phyloP scores from a whole-genome alignment of 345 rosid species.

The Pseudoturritis turrita region DNA sequence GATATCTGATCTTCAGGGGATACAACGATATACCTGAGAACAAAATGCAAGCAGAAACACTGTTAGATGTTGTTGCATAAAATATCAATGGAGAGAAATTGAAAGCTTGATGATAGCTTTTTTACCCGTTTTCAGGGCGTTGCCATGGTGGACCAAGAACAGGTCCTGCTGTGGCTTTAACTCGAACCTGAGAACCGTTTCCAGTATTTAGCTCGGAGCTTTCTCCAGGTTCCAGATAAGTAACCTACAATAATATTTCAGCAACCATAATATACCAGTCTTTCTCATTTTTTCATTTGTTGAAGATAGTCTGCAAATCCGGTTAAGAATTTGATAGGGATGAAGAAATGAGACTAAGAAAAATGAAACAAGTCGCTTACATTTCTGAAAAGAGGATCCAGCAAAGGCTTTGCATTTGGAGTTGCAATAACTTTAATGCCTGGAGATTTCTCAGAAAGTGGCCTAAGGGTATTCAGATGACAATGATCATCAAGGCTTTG shows the following conservation, averaged over 20 bases:
- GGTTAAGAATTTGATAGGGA: neutral
- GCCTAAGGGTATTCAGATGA: slow-evolving; percentile 75
- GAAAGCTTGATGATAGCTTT: neutral
- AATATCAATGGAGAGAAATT: neutral
- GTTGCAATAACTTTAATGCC: slow-evolving; percentile 70
- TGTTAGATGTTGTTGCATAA: neutral
- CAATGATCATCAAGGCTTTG: slow-evolving; percentile 98
- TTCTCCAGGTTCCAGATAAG: slow-evolving; percentile 75
- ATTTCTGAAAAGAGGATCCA: slow-evolving; percentile 69
- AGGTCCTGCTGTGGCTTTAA: slow-evolving; percentile 85
- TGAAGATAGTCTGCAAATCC: neutral
- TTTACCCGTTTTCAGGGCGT: slow-evolving; percentile 90
- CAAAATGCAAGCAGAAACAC: neutral
- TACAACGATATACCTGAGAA: slow-evolving; percentile 50
- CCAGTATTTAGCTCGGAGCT: slow-evolving; percentile 45
- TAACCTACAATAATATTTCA: slow-evolving; percentile 45
- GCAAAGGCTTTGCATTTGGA: slow-evolving; percentile 85
- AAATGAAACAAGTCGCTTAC: slow-evolving; percentile 37
- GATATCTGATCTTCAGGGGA: slow-evolving; percentile 56
- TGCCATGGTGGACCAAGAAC: slow-evolving; percentile 98
- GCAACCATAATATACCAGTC: neutral
- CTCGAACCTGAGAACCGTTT: slow-evolving; percentile 49
- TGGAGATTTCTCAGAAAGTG: slow-evolving; percentile 57
- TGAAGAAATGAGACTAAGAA: neutral
- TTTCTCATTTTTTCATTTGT: neutral